Conservation (phyloP, 73 alveolate species). For the Tetrahymena elliotti region DNA sequence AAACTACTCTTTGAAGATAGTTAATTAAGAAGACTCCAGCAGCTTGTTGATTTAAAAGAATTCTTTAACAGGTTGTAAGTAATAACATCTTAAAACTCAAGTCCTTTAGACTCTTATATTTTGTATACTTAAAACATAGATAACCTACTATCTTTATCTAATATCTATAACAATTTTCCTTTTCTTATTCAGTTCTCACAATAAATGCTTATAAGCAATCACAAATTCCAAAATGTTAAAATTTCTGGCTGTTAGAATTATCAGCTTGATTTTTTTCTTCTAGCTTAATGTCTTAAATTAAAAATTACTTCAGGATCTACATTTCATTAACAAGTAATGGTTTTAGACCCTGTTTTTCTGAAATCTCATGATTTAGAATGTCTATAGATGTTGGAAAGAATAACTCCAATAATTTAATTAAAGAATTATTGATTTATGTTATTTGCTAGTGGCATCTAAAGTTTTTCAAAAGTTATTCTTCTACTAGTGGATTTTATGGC, state of each 20-base stretch:
- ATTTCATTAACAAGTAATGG: neutral
- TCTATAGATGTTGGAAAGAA: neutral
- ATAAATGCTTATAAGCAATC: neutral
- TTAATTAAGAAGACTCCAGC: neutral
- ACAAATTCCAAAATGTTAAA: neutral
- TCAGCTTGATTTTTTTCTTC: neutral
- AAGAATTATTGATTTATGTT: neutral
- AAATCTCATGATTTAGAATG: neutral
- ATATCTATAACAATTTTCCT: neutral
- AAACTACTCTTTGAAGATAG: neutral
- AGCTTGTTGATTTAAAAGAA: neutral
- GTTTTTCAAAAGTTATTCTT: neutral
- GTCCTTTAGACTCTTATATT: neutral
- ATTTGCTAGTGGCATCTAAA: neutral
- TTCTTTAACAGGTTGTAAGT: neutral
- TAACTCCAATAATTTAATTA: neutral
- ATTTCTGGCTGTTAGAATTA: neutral
- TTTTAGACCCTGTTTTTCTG: neutral
- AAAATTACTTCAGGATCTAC: neutral
- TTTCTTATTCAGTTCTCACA: neutral
- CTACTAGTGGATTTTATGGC: neutral
- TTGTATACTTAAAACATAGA: neutral
- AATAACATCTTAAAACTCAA: neutral
- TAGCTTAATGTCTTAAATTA: neutral
- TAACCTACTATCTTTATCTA: neutral